A percentile compares a stretch with the other conserved stretches of the same genome.
Evolutionary conservation across 2,329 filamentous ascomycete genomes (phyloP).

Genomic region (Phialophora expanda): DNA sequence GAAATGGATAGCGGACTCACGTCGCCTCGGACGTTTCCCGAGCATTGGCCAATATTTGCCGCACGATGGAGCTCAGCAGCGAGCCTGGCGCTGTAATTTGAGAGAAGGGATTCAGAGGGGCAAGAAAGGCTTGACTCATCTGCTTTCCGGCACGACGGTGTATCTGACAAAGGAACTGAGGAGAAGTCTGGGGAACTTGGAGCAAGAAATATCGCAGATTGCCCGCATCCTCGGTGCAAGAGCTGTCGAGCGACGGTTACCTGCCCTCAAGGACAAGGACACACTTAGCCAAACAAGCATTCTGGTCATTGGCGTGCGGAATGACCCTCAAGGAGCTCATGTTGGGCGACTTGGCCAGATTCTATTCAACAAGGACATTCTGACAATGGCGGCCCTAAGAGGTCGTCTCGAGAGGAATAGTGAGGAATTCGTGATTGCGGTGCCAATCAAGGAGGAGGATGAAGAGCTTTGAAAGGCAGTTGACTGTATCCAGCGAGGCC

Average conservation of each 20-base stretch:
- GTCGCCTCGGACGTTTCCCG: constrained; percentile 46
- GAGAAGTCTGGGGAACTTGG: constrained; percentile 41
- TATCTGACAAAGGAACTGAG: constrained; percentile 51
- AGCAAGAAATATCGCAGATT: constrained; percentile 28
- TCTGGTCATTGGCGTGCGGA: constrained; percentile 48
- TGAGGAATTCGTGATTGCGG: constrained; percentile 18
- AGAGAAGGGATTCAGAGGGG: constrained; percentile 41
- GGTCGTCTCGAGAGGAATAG: constrained; percentile 48
- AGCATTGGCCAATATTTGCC: constrained; percentile 46
- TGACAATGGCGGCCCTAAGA: constrained; percentile 52
- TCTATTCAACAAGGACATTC: constrained; percentile 52
- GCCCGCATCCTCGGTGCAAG: constrained; percentile 31
- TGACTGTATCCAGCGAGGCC: no score
- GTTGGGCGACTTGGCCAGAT: constrained; percentile 44
- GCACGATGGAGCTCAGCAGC: constrained; percentile 43
- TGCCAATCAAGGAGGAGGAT: constrained; percentile 26
- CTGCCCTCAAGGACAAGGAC: constrained; percentile 33
- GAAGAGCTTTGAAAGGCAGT: not conserved
- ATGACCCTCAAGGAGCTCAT: constrained; percentile 46
- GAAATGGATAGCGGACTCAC: constrained; percentile 52
- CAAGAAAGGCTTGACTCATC: constrained; percentile 38
- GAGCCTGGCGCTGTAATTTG: constrained; percentile 49
- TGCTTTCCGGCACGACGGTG: constrained; percentile 36
- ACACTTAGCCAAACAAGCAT: constrained; percentile 26
- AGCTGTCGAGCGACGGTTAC: constrained; percentile 27